phyloP scores from a whole-genome alignment of 805 yeast genomes.

The Pichia deserticola region DNA sequence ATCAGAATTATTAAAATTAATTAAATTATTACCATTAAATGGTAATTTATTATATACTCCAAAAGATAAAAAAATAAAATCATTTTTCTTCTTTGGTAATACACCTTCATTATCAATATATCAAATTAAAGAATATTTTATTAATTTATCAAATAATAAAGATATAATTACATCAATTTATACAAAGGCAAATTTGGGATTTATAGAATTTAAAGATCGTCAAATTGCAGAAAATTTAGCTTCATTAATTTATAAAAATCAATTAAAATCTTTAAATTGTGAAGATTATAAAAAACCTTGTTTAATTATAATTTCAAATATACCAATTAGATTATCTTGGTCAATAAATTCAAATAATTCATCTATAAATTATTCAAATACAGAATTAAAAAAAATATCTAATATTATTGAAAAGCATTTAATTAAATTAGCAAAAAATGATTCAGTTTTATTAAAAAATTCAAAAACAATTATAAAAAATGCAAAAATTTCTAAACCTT shows the following conservation, averaged over 20 bases:
- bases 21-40: slow-evolving; percentile 60
- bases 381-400: slow-evolving; percentile 42
- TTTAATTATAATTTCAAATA: slow-evolving; percentile 27
- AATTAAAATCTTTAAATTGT: background rate
- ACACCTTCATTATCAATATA: slow-evolving; percentile 61
- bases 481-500: background rate
- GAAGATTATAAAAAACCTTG: slow-evolving; percentile 22
- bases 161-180: slow-evolving; percentile 36
- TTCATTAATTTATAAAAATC: slow-evolving; percentile 11
- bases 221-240: slow-evolving; percentile 44
- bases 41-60: slow-evolving; percentile 42
- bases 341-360: slow-evolving; percentile 34
- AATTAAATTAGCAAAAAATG: slow-evolving; percentile 43
- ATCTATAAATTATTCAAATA: slow-evolving; percentile 33
- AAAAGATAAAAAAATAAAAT: slow-evolving; percentile 34
- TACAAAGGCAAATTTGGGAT: slow-evolving; percentile 64
- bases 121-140: slow-evolving; percentile 44
- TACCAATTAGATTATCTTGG: slow-evolving; percentile 51
- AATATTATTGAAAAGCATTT: slow-evolving; percentile 45
- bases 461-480: background rate
- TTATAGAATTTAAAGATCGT: slow-evolving; percentile 44
- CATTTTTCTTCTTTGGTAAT: slow-evolving; percentile 72
- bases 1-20: slow-evolving; percentile 43
- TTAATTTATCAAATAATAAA: slow-evolving; percentile 17
- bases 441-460: slow-evolving; percentile 9